These are phyloP conservation scores for Theobroma grandiflorum DNA, from an alignment of 441 rosid species.

Conservation along the genomic window DNA sequence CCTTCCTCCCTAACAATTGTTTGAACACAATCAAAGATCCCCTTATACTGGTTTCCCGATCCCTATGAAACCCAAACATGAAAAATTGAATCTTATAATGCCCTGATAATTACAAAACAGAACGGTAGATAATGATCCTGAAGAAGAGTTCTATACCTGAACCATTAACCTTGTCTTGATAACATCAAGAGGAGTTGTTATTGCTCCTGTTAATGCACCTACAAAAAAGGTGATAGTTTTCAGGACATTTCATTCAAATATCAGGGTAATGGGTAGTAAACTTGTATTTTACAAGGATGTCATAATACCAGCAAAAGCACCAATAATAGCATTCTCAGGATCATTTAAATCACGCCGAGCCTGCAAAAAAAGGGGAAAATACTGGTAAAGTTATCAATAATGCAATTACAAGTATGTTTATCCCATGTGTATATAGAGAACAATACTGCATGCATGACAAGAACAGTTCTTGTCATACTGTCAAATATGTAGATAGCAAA, in stretches of 20 bases:
- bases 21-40: constrained; percentile 85
- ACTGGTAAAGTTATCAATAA: neutral
- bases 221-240: neutral
- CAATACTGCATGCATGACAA: neutral
- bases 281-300: constrained; percentile 3
- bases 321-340: constrained; percentile 87
- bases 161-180: constrained; percentile 95
- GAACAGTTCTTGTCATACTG: neutral
- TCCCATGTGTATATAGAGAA: neutral
- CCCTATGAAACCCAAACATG: constrained; percentile 50
- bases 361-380: constrained; percentile 45
- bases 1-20: constrained; percentile 88
- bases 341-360: constrained; percentile 85
- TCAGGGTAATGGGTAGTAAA: neutral
- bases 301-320: constrained; percentile 86
- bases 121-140: neutral
- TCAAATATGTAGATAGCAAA: neutral
- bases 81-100: neutral
- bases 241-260: neutral
- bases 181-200: constrained; percentile 97
- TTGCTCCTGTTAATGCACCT: constrained; percentile 97
- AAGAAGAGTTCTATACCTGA: constrained; percentile 60
- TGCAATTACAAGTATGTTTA: neutral
- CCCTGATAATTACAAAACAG: constrained; percentile 14
- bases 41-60: constrained; percentile 80